Evolutionary conservation across 257 asterid species (phyloP), one percentile per base, ranked within the genome.

Genomic region (Primulina huaijiensis): DNA sequence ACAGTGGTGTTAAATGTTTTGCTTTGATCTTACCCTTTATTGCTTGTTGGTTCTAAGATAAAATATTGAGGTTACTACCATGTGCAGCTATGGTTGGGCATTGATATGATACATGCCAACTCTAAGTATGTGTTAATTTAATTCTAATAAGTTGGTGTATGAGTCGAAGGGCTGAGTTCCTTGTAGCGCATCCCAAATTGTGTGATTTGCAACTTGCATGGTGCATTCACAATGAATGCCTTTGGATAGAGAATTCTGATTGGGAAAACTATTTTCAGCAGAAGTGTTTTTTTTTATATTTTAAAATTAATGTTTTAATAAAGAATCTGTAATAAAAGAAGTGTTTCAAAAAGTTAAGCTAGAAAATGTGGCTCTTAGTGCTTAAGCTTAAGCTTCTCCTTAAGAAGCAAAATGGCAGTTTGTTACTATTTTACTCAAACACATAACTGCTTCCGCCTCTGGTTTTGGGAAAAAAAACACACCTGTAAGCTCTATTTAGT

Each of bases 1-100:
- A 38, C 66, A 50, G 37, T 4, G 14, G 70, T 46, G 53, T 60
- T 12, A 9, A 10, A 40, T 76, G 31, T 58, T 38, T 50, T 30
- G 6, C 4, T 65, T 25, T 50, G 37, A 5, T 61, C 69, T 59
- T 66, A 35, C 61, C 50, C 9, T 38, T 23, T 7, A 20, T 16
- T 5, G 0, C 52, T 2, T 11, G 4, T 10, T 40, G 52, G 1
- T 40, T 40, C 17, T 17, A 10, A 40, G 52, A 37, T 40, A 6
- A 11, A 40, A 40, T 40, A 3, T 17, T 40, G 3, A 40, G 5
- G 33, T 3, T 30, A 30, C 33, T 30, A 30, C 5, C 5, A 30
- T 30, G 2, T 30, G 33, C 5, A 30, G 33, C 33, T 30, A 30
- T 30, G 33, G 33, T 30, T 30, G 33, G 33, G 33, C 33, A 30